Base-by-base conservation (phyloP, 2,329 filamentous ascomycete genomes). In the Cordyceps pruinosa region DNA sequence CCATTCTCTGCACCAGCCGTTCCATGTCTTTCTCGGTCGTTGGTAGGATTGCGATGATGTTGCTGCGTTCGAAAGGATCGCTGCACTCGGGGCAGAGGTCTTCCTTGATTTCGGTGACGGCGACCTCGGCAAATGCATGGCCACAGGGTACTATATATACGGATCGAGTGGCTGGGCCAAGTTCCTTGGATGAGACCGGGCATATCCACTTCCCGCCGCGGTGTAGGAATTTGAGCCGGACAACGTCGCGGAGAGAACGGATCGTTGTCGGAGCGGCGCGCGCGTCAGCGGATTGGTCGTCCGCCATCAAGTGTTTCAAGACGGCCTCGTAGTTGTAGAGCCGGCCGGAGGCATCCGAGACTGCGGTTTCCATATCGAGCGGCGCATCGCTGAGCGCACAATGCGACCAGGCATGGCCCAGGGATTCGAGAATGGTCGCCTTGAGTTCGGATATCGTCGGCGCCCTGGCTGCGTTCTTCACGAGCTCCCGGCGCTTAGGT, bases 281-380 rank as follows among this genome's bases (percentile, higher is more conserved):
- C 5, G 64, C 57, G 41, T 75, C 72, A 54, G 62, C 78, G 56
- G 87, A 83, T 44, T 85, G 85, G 63, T 89, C 83, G 25, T 69
- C 64, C 69, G 85, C 73, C 67, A 83, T 76, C 19, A 85, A 68
- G 3, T 76, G 77, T n/a, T 77, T 76, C 57, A 99, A 78, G 21
- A 97, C 81, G 0, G 90, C 85, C 69, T 97, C 92, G 73, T 97
- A 97, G 69, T 96, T 97, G 79, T 96, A 99, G 0, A 99, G 79
- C 21, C 86, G 85, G 1, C 95, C 95, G 5, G 82, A 80, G 61
- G 81, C 87, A 72, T 99, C 94, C 0, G 91, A 94, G 0, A 96
- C 92, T 17, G 92, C 83, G 5, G 89, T 88, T 45, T 83, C 77
- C 60, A 78, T 64, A 23, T 85, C 80, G 21, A 99, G 82, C 0